Conservation (phyloP, 2,329 filamentous ascomycete genomes). For the Fusarium lyarnte region DNA sequence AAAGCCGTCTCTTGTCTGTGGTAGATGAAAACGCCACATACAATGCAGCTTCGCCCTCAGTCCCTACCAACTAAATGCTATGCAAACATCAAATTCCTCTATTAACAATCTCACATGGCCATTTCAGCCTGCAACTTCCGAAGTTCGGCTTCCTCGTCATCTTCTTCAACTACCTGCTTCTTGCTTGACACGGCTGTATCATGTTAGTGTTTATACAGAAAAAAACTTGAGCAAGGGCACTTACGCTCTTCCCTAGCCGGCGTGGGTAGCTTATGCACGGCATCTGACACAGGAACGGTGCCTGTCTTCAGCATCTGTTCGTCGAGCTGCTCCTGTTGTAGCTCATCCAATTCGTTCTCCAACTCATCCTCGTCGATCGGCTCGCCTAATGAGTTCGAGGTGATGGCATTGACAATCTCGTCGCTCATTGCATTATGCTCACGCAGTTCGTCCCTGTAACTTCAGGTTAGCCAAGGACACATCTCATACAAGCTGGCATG, state of each 20-base stretch:
- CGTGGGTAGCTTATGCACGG: constrained; percentile 79
- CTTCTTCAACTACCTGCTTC: constrained; percentile 70
- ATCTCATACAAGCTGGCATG: not conserved
- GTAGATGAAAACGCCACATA: constrained; percentile 13
- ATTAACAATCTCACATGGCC: constrained; percentile 75
- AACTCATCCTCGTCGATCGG: constrained; percentile 86
- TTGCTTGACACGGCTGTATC: constrained; percentile 47
- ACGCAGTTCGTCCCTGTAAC: constrained; percentile 82
- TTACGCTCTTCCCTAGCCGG: constrained; percentile 80
- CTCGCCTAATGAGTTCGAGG: constrained; percentile 72
- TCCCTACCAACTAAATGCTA: constrained; percentile 40
- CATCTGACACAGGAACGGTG: constrained; percentile 81
- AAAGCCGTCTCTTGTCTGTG: constrained; percentile 30
- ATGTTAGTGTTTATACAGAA: constrained; percentile 21
- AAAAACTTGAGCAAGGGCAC: constrained; percentile 48
- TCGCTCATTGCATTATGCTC: constrained; percentile 94
- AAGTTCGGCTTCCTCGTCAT: constrained; percentile 96
- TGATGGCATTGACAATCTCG: constrained; percentile 90
- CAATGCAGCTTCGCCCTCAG: constrained; percentile 13
- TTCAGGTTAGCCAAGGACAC: constrained; percentile 44
- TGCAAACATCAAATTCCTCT: constrained; percentile 33
- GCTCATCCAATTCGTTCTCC: constrained; percentile 81
- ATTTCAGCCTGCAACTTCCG: constrained; percentile 95
- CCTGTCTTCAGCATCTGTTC: constrained; percentile 93
- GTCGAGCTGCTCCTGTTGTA: constrained; percentile 94